A percentile compares a stretch with the other conserved stretches of the same genome.
phyloP scores from a whole-genome alignment of 2,329 filamentous ascomycete genomes.

The Reticulascus tulasneorum region DNA sequence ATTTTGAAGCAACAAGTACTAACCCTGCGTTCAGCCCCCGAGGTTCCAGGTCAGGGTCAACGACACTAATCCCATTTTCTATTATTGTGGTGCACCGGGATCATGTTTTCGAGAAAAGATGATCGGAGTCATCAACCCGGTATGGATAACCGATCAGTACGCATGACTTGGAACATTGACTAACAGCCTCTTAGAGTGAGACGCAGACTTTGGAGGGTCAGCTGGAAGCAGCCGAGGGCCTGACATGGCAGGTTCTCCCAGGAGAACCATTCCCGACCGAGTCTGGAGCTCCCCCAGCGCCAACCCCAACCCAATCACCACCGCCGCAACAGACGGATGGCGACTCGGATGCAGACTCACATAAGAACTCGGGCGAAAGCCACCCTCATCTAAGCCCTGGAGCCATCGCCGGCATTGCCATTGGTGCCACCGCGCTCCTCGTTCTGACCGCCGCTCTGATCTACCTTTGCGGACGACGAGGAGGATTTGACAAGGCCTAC shows the following conservation, averaged over 20 bases:
- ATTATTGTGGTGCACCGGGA: conserved; percentile 63
- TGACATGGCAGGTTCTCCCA: conserved; percentile 51
- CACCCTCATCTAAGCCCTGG: conserved; percentile 28
- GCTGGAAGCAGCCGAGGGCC: conserved; percentile 39
- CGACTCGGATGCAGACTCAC: conserved; percentile 6
- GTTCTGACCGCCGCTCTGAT: conserved; percentile 40
- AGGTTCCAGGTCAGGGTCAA: conserved; percentile 47
- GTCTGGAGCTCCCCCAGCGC: conserved; percentile 20
- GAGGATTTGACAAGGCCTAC: conserved; percentile 32
- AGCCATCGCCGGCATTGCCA: conserved; percentile 56
- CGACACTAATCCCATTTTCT: conserved; percentile 61
- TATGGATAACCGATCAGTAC: conserved; percentile 25
- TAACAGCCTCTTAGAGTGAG: conserved; percentile 30
- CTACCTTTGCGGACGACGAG: conserved; percentile 42
- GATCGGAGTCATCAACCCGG: conserved; percentile 73
- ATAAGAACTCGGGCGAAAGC: conserved; percentile 6
- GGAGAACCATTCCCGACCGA: conserved; percentile 52
- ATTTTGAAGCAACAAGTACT: conserved; percentile 17
- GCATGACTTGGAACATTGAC: not conserved
- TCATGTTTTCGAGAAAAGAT: conserved; percentile 65
- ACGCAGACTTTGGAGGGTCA: conserved; percentile 46
- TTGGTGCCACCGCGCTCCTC: conserved; percentile 45
- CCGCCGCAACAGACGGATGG: conserved; percentile 9
- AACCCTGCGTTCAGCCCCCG: conserved; percentile 36
- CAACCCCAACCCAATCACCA: conserved; percentile 45